phyloP scores from a whole-genome alignment of 1,284 basidiomycete species.

The Apiotrichum gamsii region DNA sequence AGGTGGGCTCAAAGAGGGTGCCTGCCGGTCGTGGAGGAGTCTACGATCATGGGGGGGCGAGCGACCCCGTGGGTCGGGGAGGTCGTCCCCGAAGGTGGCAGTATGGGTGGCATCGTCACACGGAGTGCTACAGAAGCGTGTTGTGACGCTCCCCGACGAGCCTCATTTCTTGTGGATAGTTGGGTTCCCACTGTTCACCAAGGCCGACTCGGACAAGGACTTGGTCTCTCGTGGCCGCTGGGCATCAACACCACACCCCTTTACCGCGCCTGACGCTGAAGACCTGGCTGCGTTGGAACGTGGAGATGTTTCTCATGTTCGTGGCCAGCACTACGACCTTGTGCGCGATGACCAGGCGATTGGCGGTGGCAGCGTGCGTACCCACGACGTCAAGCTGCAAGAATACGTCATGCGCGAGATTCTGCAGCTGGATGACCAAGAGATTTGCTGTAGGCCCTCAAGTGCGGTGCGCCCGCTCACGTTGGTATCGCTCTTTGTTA shows the following conservation, averaged over 20 bases:
- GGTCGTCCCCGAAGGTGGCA: too few species aligned
- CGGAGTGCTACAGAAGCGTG: conserved; percentile 58
- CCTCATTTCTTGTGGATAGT: conserved; percentile 91
- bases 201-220: conserved; percentile 79
- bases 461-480: conserved; percentile 87
- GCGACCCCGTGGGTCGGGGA: too few species aligned
- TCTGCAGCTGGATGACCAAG: conserved; percentile 67
- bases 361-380: conserved; percentile 85
- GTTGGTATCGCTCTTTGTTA: conserved; percentile 86
- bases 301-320: conserved; percentile 62
- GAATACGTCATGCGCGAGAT: conserved; percentile 71
- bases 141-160: conserved; percentile 52
- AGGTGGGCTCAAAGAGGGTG: too few species aligned
- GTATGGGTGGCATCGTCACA: too few species aligned
- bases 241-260: conserved; percentile 89
- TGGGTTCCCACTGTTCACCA: conserved; percentile 90
- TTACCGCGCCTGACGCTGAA: conserved; percentile 89
- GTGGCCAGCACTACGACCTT: conserved; percentile 94
- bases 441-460: conserved; percentile 77
- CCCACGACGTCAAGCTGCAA: conserved; percentile 82
- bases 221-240: conserved; percentile 75
- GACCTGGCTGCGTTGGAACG: conserved; percentile 69
- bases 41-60: too few species aligned
- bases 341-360: conserved; percentile 93
- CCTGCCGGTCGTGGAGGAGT: too few species aligned